Base-by-base conservation (phyloP, 352 stramenopile species). In the Phytophthora brassicae region DNA sequence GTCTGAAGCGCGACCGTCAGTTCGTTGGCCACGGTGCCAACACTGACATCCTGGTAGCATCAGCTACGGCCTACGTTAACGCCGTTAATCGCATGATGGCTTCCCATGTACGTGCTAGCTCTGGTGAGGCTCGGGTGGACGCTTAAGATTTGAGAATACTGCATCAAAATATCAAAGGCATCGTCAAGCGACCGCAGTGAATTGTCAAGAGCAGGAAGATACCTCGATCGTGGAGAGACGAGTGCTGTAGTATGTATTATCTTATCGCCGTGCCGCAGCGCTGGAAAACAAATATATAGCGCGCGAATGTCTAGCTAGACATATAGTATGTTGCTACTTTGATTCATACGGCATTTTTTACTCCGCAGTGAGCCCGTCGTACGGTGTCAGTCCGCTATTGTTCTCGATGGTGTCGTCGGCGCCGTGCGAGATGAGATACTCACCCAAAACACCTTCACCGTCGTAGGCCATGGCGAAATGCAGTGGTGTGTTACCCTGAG, bases 391-490 rank as follows among this genome's bases (percentile, higher is more conserved):
- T 17, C 90, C 91, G 52, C 87, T 96, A 17, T 82, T 84, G 75
- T 99, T 99, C 60, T 96, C 86, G 55, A 98, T 89, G 22, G 86
- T 96, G 62, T 98, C 92, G 66, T 98, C 90, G 8, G 94, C 90
- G 39, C 93, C 94, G 54, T 90, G 87, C n/a, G 81, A 77, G 63
- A 98, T 98, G 39, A 98, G 70, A 71, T 90, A 97, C 73, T 98
- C 90, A 53, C 84, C 93, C 6, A 98, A 66, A 31, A 84, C 75
- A 33, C 92, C 92, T 62, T 96, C 84, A 0, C 78, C 41, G 68
- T 98, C 93, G 73, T 97, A 97, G 4, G 87, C 86, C 85, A 98
- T 97, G 5, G 94, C 94, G 60, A 96, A 98, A 63, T 98, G 94
- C 44, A 98, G 72, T 23, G 94, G 71, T 14, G 94, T 98, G 72